These are phyloP conservation scores for Setomelanomma holmii DNA, from an alignment of 2,329 filamentous ascomycete genomes.

Conservation along the genomic window DNA sequence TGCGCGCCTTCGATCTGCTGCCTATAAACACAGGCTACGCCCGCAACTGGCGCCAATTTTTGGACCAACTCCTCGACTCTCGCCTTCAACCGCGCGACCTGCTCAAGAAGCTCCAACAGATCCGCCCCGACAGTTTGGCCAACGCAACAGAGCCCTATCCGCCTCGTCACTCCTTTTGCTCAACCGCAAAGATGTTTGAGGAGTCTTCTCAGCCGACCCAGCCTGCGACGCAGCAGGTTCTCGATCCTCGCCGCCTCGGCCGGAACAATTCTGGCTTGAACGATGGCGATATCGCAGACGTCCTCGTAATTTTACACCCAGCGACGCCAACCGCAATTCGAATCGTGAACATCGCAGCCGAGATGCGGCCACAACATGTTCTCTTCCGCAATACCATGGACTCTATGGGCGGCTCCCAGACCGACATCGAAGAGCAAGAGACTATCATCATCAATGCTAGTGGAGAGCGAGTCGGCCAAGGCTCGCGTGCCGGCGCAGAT, in stretches of 20 bases:
- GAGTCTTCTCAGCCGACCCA: slow-evolving; percentile 57
- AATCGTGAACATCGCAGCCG: slow-evolving; percentile 68
- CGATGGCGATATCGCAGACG: slow-evolving; percentile 83
- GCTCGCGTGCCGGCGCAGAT: slow-evolving; percentile 55
- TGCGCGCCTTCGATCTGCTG: background rate
- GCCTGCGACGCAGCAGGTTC: slow-evolving; percentile 76
- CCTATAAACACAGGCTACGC: background rate
- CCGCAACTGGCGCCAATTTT: background rate
- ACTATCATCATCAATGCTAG: slow-evolving; percentile 58
- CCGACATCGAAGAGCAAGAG: slow-evolving; percentile 50
- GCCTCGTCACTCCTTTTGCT: too few relatives aligned
- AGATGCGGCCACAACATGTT: slow-evolving; percentile 64
- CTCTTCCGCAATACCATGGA: slow-evolving; percentile 56
- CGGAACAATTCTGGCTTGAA: slow-evolving; percentile 82
- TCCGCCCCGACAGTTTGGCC: too few relatives aligned
- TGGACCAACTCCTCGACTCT: background rate
- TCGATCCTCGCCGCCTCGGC: slow-evolving; percentile 81
- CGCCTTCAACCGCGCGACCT: too few relatives aligned
- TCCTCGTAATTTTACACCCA: slow-evolving; percentile 87
- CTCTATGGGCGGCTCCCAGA: slow-evolving; percentile 46
- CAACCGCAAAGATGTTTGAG: slow-evolving; percentile 19
- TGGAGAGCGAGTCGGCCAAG: slow-evolving; percentile 24
- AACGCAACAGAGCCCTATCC: too few relatives aligned
- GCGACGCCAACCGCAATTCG: slow-evolving; percentile 73
- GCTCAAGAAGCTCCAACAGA: too few relatives aligned